phyloP scores from a whole-genome alignment of 176 grass and related monocot genomes.

The Poa pratensis region DNA sequence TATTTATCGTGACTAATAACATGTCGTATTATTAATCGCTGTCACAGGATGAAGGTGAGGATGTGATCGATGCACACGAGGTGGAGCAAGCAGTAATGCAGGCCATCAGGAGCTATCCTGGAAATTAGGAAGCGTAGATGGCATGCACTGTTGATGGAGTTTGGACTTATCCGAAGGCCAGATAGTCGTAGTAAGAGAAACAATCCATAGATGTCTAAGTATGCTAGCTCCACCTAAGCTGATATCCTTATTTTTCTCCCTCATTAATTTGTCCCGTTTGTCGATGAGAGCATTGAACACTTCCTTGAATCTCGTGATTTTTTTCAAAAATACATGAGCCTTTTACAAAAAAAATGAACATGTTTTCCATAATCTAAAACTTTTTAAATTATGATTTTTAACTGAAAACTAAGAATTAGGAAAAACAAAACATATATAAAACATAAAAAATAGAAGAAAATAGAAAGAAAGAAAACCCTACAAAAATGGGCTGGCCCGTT shows the following conservation, averaged over 20 bases:
- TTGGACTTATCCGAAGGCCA: background rate
- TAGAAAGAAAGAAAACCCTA: too few species aligned
- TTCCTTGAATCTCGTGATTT: too few species aligned
- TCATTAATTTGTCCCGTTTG: background rate
- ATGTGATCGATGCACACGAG: conserved; percentile 31
- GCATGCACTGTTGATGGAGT: background rate
- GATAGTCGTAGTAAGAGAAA: background rate
- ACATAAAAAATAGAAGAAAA: too few species aligned
- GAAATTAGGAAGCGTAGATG: conserved; percentile 2
- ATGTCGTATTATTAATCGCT: background rate
- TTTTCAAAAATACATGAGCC: too few species aligned
- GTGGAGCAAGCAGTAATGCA: conserved; percentile 68
- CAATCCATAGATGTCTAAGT: background rate
- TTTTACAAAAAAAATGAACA: too few species aligned
- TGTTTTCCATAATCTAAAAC: too few species aligned
- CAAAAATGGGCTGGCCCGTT: too few species aligned
- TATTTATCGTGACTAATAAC: background rate
- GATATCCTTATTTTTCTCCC: background rate
- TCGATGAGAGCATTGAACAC: background rate
- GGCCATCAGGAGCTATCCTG: conserved; percentile 56
- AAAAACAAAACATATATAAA: too few species aligned
- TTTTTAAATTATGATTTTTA: too few species aligned
- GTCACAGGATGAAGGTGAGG: conserved; percentile 40
- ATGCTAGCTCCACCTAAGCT: background rate
- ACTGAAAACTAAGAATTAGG: too few species aligned